Evolutionary conservation across 495 filamentous ascomycete species (phyloP), one percentile per base, ranked within the genome.

Genomic region (Podospora conica): DNA sequence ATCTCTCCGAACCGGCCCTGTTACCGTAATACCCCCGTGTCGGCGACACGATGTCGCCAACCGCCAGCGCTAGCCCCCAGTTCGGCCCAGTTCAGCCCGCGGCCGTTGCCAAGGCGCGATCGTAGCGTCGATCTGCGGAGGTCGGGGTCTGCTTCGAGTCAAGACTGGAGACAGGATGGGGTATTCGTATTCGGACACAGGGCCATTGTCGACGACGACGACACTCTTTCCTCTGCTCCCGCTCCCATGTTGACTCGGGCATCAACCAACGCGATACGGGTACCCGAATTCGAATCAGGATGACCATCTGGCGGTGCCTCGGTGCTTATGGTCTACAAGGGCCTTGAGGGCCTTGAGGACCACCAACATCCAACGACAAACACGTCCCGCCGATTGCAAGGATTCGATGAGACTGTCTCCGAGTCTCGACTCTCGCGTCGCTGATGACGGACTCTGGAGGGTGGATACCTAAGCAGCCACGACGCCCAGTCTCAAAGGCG

Each of bases 101-200:
- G 4, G 22, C 48, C 58, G 58, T 15, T 55, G 48, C 22, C 40
- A 48, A 48, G 40, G 5, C 40, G 18, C 58, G 58, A 66, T 66
- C 65, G 11, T 61, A 66, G 58, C 65, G 65, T 48, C 58, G 65
- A 66, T 66, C 53, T 58, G 22, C 55, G 22, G 60, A 48, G 40
- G 40, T 18, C 40, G 40, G 40, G 40, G 40, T 48, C 21, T 18
- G 28, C 18, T 59, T 18, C 24, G 58, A 29, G 24, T 24, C 27
- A 27, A 59, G 10, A 9, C 18, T 18, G 6, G 4, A 9, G 53
- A n/a, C 53, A 7, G 53, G 18, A n/a, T 1, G 2, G 54, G 9
- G 23, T 5, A 15, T 22, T 25, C 23, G 18, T 29, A 27, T 27
- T 58, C 27, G 56, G 27, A 27, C 27, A 24, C 27, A 24, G n/a